These are phyloP conservation scores for Clonostachys byssicola DNA, from an alignment of 2,329 filamentous ascomycete species.

Conservation along the genomic window DNA sequence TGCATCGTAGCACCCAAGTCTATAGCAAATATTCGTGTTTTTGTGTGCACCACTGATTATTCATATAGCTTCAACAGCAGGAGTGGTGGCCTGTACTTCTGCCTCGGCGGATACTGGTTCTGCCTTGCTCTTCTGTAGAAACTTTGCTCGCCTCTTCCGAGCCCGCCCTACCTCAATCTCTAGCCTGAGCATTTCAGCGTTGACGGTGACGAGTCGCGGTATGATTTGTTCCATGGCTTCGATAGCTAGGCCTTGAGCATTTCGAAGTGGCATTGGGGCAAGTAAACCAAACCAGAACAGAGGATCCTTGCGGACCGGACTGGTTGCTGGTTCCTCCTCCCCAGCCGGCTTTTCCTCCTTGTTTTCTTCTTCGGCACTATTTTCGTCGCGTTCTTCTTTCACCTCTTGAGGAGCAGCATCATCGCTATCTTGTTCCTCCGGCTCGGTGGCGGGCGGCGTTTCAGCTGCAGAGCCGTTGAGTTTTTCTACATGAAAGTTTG, in stretches of 20 bases:
- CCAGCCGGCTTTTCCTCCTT: slow-evolving; percentile 4
- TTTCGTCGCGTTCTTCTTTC: slow-evolving; percentile 1
- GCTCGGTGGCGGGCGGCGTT: too few relatives aligned
- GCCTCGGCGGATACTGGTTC: too few relatives aligned
- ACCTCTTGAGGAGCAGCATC: slow-evolving; percentile 7
- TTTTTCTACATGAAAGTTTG: slow-evolving; percentile 12
- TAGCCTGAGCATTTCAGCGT: slow-evolving; percentile 55
- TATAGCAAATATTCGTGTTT: too few relatives aligned
- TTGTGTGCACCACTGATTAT: too few relatives aligned
- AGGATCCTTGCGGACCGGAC: slow-evolving; percentile 40
- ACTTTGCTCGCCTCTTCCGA: slow-evolving; percentile 49
- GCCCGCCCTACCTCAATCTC: slow-evolving; percentile 66
- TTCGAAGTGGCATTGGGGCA: slow-evolving; percentile 44
- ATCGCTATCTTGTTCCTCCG: slow-evolving; percentile 3
- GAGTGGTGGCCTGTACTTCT: too few relatives aligned
- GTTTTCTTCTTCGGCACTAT: slow-evolving; percentile 2
- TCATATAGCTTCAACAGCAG: too few relatives aligned
- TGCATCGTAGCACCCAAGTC: too few relatives aligned
- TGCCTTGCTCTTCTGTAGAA: slow-evolving; percentile 33
- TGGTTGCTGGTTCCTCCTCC: slow-evolving; percentile 9
- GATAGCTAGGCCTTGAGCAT: slow-evolving; percentile 56
- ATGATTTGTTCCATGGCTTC: slow-evolving; percentile 53
- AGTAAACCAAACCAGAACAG: slow-evolving; percentile 53
- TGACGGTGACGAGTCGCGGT: slow-evolving; percentile 51
- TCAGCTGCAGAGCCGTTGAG: not conserved